Evolutionary conservation across 2,329 filamentous ascomycete genomes (phyloP).

Genomic region (Pseudofabraea citricarpa): DNA sequence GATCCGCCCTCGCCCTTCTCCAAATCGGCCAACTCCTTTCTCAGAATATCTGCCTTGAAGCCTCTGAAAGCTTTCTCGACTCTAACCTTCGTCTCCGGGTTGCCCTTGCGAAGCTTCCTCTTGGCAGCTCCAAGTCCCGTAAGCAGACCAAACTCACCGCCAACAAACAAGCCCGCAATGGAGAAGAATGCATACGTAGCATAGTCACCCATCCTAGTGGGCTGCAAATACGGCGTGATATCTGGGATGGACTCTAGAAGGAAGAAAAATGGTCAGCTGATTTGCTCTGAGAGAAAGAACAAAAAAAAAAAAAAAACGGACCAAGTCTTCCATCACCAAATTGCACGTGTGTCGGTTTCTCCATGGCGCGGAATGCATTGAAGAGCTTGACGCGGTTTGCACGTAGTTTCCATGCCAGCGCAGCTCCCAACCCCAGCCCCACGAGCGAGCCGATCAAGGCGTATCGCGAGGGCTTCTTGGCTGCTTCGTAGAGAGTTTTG

Average conservation of each 20-base stretch:
- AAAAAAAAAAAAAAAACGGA: constrained; percentile 24
- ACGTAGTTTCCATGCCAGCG: constrained; percentile 52
- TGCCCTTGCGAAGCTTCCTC: constrained; percentile 41
- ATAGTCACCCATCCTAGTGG: constrained; percentile 53
- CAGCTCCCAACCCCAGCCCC: constrained; percentile 55
- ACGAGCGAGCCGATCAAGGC: constrained; percentile 54
- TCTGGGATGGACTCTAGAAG: constrained; percentile 60
- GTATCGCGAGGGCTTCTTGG: constrained; percentile 47
- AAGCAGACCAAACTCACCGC: constrained; percentile 58
- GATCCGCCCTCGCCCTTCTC: constrained; percentile 37
- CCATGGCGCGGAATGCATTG: constrained; percentile 52
- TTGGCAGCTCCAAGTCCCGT: constrained; percentile 50
- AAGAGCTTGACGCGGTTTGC: constrained; percentile 53
- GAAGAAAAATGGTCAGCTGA: no score
- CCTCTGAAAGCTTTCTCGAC: constrained; percentile 59
- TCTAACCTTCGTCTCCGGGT: constrained; percentile 48
- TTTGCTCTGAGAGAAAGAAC: no score
- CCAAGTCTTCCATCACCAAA: constrained; percentile 58
- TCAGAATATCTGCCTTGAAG: constrained; percentile 59
- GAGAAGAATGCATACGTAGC: constrained; percentile 60
- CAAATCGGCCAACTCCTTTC: constrained; percentile 50
- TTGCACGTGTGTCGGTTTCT: constrained; percentile 56
- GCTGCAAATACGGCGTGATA: constrained; percentile 50
- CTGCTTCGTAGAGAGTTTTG: constrained; percentile 34
- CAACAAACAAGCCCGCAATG: constrained; percentile 56